These are phyloP conservation scores for Trichosporon inkin DNA, from an alignment of 1,284 basidiomycete genomes.

Conservation along the genomic window DNA sequence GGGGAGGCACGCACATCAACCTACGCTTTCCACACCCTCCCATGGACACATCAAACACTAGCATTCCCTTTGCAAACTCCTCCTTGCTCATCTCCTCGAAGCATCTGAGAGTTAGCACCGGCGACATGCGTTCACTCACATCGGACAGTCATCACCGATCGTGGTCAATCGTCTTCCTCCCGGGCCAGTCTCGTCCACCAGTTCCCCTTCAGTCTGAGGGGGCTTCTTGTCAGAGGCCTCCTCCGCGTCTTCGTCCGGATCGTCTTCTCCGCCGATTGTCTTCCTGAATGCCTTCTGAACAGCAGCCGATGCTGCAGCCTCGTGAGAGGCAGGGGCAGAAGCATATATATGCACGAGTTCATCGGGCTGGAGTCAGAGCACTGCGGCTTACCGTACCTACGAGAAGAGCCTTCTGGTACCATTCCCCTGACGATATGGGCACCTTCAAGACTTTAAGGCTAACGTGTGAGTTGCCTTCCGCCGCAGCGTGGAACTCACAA, in stretches of 20 bases:
- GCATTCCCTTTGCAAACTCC: slow-evolving; percentile 25
- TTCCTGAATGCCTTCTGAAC: slow-evolving; percentile 27
- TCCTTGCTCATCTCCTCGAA: slow-evolving; percentile 38
- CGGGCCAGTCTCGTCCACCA: not conserved
- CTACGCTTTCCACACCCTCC: slow-evolving; percentile 38
- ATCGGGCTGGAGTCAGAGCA: not conserved
- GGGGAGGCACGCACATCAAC: not conserved
- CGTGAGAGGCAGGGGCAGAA: not conserved
- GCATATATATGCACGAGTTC: not conserved
- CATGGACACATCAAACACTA: slow-evolving; percentile 34
- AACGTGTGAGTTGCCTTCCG: not conserved
- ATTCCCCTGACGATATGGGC: slow-evolving; percentile 18
- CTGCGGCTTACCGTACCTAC: slow-evolving; percentile 18
- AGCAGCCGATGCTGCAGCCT: slow-evolving; percentile 18
- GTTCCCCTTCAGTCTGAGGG: not conserved
- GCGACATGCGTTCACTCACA: slow-evolving; percentile 22
- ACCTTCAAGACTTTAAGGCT: slow-evolving; percentile 43
- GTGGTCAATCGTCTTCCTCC: slow-evolving; percentile 18
- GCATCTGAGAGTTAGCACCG: slow-evolving; percentile 22
- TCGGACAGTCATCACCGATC: slow-evolving; percentile 42
- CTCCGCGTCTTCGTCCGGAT: not conserved
- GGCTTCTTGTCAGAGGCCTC: not conserved
- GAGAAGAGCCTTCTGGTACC: slow-evolving; percentile 38
- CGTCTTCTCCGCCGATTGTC: slow-evolving; percentile 26
- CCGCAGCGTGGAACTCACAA: slow-evolving; percentile 31